Evolutionary conservation across 1,284 basidiomycete genomes (phyloP), one percentile per base, ranked within the genome.

Genomic region (Tetrapyrgos nigripes): DNA sequence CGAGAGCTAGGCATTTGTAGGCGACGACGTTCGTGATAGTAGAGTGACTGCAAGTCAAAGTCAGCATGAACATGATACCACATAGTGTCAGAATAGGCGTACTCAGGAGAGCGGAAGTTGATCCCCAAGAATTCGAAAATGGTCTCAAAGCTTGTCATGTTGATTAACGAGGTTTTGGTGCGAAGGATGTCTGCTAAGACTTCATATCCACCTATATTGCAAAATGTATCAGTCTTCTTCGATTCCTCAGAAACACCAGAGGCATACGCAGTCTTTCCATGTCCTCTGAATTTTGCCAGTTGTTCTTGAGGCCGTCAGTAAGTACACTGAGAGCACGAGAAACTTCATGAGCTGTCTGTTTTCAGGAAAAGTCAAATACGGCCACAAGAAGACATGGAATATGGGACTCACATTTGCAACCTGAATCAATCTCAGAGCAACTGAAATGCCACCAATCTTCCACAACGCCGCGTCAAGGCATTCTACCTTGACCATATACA

Each of bases 201-300:
- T 58, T 97, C 95, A 68, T 96, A 98, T 11, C 94, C 93, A 58
- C 88, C 93, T 95, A 45, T 55, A 27, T 6, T 14, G 29, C 33
- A 4, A 37, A 51, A 37, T 44, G 31, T 37, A 19, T 3, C 21
- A 26, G 11, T n/a, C 11, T 3, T 29, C 47, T 26, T 44, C 52
- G 52, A 11, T 48, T 50, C n/a, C 13, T 55, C 19, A 21, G 40
- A 24, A 44, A 37, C 23, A 43, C 44, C 28, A 60, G 35, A 49
- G 11, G 79, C 88, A 69, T 67, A 92, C 93, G 86, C 47, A 95
- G 76, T 33, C 88, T 79, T 69, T 96, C 94, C 88, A 95, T 94
- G 67, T 96, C 94, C 68, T 96, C 94, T 43, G 92, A 94, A 66
- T 93, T 94, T 67, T 92, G 86, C 96, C 96, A 98, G 66, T 87